Base-by-base conservation (phyloP, 495 filamentous ascomycete species). In the Xylaria scruposa region DNA sequence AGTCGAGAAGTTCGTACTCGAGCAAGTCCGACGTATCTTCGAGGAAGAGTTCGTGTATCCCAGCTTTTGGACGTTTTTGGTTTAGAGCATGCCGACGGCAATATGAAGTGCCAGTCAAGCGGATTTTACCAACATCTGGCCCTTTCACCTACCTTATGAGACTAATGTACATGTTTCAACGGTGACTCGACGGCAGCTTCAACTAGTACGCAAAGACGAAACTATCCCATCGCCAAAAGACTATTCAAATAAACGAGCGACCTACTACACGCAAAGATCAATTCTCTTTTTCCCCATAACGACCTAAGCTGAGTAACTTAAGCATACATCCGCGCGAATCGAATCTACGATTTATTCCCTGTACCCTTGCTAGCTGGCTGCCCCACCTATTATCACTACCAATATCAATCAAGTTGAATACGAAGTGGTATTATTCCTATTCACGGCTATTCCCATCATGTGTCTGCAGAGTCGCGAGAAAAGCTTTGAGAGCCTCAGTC, bases 1-100 rank as follows among this genome's bases (percentile, higher is more conserved):
- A 83, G 96, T 99, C 47, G 96, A 99, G 83, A 91, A 94, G 72
- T 99, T 99, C 78, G 93, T 99, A 59, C 87, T 99, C 29, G 95
- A 97, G 78, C 97, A 98, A 79, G 96, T 99, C 44, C 90, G 95
- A 70, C 88, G 94, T 69, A 97, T 98, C 70, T 98, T 99, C 77
- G 96, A 99, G 81, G 96, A 98, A 78, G 96, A 99, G 80, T 93
- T 99, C 79, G 95, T 99, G 29, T 99, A 95, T 83, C 96, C 96
- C 49, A 97, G 94, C 79, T 98, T 94, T 81, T 98, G 95, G 94
- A 99, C 95, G 1, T 97, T 98, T 79, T 83, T 99, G 70, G 90
- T 99, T 10, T 98, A 61, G 33, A 36, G 31, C 29, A 24, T 42
- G 49, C 15, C 29, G 17, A 59, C 9, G 31, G 31, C 6, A 8